Evolutionary conservation across 441 rosid species (phyloP).

Genomic region (Syzygium syzygioides): DNA sequence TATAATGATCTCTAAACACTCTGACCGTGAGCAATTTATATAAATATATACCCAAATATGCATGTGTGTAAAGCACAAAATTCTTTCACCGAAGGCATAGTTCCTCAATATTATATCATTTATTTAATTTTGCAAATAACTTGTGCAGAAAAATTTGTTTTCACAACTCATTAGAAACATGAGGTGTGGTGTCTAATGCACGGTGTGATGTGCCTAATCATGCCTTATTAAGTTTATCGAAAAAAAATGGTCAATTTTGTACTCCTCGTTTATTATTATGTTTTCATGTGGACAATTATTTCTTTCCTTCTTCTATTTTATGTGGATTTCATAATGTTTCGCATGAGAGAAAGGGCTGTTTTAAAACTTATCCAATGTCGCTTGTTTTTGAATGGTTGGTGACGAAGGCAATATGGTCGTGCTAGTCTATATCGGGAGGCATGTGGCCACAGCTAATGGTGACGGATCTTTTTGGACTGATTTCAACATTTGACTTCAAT

Average conservation of each 20-base stretch:
- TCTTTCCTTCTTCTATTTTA: background rate
- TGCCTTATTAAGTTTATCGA: background rate
- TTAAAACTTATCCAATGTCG: background rate
- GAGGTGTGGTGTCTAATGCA: background rate
- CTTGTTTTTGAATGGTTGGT: background rate
- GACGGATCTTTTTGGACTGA: background rate
- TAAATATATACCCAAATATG: background rate
- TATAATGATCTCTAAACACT: background rate
- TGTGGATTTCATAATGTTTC: background rate
- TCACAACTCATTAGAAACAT: background rate
- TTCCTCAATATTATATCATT: background rate
- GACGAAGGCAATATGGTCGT: background rate
- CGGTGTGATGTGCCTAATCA: background rate
- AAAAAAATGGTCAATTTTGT: background rate
- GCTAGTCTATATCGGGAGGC: background rate
- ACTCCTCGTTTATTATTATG: background rate
- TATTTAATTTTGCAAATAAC: background rate
- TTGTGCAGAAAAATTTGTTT: background rate
- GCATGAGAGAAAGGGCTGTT: background rate
- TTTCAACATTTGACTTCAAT: background rate
- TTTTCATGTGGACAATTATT: background rate
- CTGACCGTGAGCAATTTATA: background rate
- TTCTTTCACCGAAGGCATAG: background rate
- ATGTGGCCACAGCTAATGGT: background rate
- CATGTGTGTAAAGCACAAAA: background rate